Evolutionary conservation across 2,329 filamentous ascomycete species (phyloP).

Genomic region (Zelopaecilomyces penicillatus): DNA sequence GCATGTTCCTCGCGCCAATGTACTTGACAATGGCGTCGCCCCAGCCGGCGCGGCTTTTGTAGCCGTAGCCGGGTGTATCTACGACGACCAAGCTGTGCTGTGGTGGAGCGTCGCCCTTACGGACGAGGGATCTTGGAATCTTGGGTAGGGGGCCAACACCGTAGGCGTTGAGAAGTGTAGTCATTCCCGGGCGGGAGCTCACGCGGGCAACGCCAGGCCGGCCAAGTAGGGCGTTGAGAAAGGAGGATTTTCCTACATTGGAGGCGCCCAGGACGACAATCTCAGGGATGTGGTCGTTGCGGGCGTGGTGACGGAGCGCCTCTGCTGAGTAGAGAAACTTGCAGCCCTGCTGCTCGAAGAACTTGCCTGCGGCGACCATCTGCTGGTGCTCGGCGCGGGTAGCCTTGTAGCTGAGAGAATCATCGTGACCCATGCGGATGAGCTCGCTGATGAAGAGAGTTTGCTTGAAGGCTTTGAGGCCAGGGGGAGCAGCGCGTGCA

Average conservation of each 20-base stretch:
- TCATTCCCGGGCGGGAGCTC: constrained; percentile 43
- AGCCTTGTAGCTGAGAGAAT: constrained; percentile 8
- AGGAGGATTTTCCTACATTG: constrained; percentile 83
- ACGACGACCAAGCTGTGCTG: constrained; percentile 40
- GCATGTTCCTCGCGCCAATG: constrained; percentile 34
- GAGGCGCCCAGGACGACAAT: constrained; percentile 78
- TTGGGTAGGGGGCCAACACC: constrained; percentile 39
- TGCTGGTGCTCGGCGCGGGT: constrained; percentile 16
- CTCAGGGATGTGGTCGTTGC: constrained; percentile 46
- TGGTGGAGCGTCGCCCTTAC: constrained; percentile 32
- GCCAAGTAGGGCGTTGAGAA: constrained; percentile 73
- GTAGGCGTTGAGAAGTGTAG: constrained; percentile 47
- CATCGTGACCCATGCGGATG: constrained; percentile 10
- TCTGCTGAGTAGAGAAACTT: constrained; percentile 43
- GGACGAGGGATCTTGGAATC: constrained; percentile 17
- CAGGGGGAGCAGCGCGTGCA: constrained; percentile 6
- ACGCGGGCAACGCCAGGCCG: constrained; percentile 36
- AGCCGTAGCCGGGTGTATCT: constrained; percentile 45
- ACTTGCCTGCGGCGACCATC: constrained; percentile 18
- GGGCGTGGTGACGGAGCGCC: constrained; percentile 37
- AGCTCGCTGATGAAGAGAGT: constrained; percentile 10
- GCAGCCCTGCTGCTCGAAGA: constrained; percentile 24
- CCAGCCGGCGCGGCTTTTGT: constrained; percentile 39
- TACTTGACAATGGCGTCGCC: constrained; percentile 45
- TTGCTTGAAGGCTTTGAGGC: constrained; percentile 7